These are phyloP conservation scores for Ustilago nuda DNA, from an alignment of 1,284 basidiomycete species.

Conservation along the genomic window DNA sequence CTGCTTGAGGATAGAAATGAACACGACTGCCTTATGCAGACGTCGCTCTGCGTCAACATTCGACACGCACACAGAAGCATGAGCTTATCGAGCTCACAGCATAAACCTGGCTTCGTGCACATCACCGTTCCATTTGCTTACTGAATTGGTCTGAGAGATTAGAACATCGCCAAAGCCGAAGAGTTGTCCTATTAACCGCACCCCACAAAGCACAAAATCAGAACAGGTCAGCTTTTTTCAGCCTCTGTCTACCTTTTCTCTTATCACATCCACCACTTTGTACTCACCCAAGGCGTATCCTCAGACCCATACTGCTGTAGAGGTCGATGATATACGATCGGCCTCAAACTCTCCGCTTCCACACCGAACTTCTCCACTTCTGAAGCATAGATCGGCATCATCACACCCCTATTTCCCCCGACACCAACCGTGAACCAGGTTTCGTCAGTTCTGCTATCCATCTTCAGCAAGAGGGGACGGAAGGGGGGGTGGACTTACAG, in stretches of 20 bases:
- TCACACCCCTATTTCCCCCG: slow-evolving; percentile 36
- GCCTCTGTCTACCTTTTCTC: not conserved
- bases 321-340: slow-evolving; percentile 56
- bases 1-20: no score
- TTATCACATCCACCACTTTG: not conserved
- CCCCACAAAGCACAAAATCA: not conserved
- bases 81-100: not conserved
- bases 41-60: not conserved
- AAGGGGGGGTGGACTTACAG: slow-evolving; percentile 31
- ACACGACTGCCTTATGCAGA: no score
- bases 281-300: slow-evolving; percentile 60
- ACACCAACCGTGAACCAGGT: not conserved
- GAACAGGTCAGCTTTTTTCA: not conserved
- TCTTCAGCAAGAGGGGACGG: not conserved
- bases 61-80: not conserved
- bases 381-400: slow-evolving; percentile 49
- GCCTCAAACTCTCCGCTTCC: slow-evolving; percentile 31
- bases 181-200: not conserved
- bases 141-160: not conserved
- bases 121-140: not conserved
- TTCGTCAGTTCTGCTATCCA: not conserved
- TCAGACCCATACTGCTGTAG: slow-evolving; percentile 31
- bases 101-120: not conserved
- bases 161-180: not conserved
- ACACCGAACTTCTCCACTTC: slow-evolving; percentile 43